These are phyloP conservation scores for Plantago elongata DNA, from an alignment of 257 asterid genomes.

Conservation along the genomic window DNA sequence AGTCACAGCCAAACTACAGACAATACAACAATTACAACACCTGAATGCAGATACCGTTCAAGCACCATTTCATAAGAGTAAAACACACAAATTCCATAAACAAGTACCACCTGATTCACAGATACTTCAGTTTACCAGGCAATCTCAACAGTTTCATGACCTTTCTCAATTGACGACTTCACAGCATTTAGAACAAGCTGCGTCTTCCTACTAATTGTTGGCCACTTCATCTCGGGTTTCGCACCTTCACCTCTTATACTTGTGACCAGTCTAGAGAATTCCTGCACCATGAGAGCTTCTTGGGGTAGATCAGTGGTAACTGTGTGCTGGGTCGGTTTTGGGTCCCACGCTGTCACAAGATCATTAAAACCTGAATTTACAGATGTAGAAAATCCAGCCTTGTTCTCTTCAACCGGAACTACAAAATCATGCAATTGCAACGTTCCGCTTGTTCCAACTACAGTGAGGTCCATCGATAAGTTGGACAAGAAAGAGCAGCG, in stretches of 20 bases:
- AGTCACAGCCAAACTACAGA: no score
- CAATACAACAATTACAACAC: no score
- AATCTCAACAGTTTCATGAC: conserved; percentile 44
- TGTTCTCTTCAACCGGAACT: conserved; percentile 48
- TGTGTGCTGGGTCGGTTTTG: conserved; percentile 41
- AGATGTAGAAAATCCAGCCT: conserved; percentile 37
- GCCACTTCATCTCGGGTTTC: conserved; percentile 66
- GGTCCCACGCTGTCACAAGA: conserved; percentile 46
- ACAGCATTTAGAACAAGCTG: conserved; percentile 76
- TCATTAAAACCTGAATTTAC: conserved; percentile 32
- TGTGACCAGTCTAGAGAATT: conserved; percentile 46
- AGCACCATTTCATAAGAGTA: no score
- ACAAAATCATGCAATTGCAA: conserved; percentile 52
- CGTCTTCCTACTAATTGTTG: conserved; percentile 54
- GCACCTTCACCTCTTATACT: conserved; percentile 35
- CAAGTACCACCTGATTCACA: background rate
- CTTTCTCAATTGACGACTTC: conserved; percentile 56
- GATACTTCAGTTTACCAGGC: conserved; percentile 13
- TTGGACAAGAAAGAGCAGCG: conserved; percentile 64
- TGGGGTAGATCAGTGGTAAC: conserved; percentile 58
- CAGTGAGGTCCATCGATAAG: conserved; percentile 55
- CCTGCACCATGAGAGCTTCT: conserved; percentile 68
- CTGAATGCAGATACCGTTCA: no score
- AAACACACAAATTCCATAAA: background rate
- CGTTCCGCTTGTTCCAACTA: conserved; percentile 51